Percentiles rank a stretch among this genome's conserved stretches.
phyloP scores from a whole-genome alignment of 1,284 basidiomycete species.

The Apiotrichum montevideense region DNA sequence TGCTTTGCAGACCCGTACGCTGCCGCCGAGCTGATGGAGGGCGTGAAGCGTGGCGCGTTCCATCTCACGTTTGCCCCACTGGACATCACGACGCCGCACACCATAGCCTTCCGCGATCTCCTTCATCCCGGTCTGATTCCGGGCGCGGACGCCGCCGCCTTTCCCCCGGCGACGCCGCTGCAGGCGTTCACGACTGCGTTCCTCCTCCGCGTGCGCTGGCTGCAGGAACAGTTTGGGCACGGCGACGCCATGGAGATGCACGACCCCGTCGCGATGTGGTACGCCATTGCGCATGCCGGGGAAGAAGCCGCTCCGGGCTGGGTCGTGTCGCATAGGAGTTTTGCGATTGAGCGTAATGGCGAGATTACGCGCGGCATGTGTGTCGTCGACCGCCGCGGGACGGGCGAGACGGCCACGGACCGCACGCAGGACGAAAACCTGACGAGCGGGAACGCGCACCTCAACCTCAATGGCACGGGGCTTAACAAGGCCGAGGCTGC shows the following conservation, averaged over 20 bases:
- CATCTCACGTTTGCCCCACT: slow-evolving; percentile 67
- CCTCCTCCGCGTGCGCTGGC: slow-evolving; percentile 63
- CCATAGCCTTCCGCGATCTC: slow-evolving; percentile 62
- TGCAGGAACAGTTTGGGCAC: slow-evolving; percentile 59
- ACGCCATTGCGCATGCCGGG: slow-evolving; percentile 54
- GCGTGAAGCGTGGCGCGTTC: slow-evolving; percentile 29
- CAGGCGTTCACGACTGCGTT: slow-evolving; percentile 72
- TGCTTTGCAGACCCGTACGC: slow-evolving; percentile 90
- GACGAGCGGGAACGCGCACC: neutral
- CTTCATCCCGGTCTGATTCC: slow-evolving; percentile 52
- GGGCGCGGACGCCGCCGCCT: slow-evolving; percentile 23
- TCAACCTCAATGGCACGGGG: neutral
- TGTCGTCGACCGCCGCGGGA: slow-evolving; percentile 47
- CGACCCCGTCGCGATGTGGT: slow-evolving; percentile 48
- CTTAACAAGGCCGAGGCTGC: neutral
- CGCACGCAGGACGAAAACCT: slow-evolving; percentile 30
- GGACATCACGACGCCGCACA: slow-evolving; percentile 73
- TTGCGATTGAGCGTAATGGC: slow-evolving; percentile 46
- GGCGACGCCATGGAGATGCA: slow-evolving; percentile 76
- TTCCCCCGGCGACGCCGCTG: slow-evolving; percentile 39
- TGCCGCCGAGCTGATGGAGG: slow-evolving; percentile 53
- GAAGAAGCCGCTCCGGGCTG: slow-evolving; percentile 28
- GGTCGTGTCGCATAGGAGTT: slow-evolving; percentile 34
- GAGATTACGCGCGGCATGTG: slow-evolving; percentile 50
- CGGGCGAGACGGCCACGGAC: slow-evolving; percentile 25